Evolutionary conservation across 2,329 filamentous ascomycete genomes (phyloP).

Genomic region (Aspergillus quadrilineatus): DNA sequence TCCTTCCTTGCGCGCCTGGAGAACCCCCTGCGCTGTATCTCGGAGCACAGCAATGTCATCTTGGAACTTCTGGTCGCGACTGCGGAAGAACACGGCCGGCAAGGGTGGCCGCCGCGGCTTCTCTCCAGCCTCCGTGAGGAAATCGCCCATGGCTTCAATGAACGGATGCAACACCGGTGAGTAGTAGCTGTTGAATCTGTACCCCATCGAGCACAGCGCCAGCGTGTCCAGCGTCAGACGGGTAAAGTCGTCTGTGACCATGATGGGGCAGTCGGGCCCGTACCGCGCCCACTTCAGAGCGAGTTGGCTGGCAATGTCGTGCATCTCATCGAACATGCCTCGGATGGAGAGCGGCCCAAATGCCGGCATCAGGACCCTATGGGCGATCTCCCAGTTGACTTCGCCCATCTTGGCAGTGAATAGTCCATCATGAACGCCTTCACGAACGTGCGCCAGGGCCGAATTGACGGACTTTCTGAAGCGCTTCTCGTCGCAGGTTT

Average conservation of each 20-base stretch:
- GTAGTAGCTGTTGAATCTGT: slow-evolving; percentile 74
- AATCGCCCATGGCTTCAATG: slow-evolving; percentile 63
- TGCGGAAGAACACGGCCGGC: slow-evolving; percentile 38
- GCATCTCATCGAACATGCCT: slow-evolving; percentile 14
- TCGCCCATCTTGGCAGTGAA: slow-evolving; percentile 55
- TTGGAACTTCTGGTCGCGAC: slow-evolving; percentile 35
- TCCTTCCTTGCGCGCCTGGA: not conserved
- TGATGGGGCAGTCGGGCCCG: slow-evolving; percentile 41
- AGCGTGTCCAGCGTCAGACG: slow-evolving; percentile 72
- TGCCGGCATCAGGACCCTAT: slow-evolving; percentile 12
- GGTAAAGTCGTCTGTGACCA: slow-evolving; percentile 67
- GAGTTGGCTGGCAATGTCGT: slow-evolving; percentile 9
- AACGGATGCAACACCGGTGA: slow-evolving; percentile 66
- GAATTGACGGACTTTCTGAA: slow-evolving; percentile 8
- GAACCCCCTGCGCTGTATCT: not conserved
- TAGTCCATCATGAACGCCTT: slow-evolving; percentile 56
- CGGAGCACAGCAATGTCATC: slow-evolving; percentile 44
- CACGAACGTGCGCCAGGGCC: not conserved
- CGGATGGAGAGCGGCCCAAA: slow-evolving; percentile 13
- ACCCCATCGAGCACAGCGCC: slow-evolving; percentile 67
- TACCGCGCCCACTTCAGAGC: slow-evolving; percentile 9
- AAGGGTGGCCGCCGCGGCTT: slow-evolving; percentile 51
- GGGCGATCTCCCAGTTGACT: slow-evolving; percentile 59
- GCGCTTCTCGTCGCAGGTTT: slow-evolving; percentile 65
- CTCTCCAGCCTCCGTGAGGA: slow-evolving; percentile 58